Evolutionary conservation across 1,284 basidiomycete genomes (phyloP), one percentile per base, ranked within the genome.

Genomic region (Ustilago xerochloae): DNA sequence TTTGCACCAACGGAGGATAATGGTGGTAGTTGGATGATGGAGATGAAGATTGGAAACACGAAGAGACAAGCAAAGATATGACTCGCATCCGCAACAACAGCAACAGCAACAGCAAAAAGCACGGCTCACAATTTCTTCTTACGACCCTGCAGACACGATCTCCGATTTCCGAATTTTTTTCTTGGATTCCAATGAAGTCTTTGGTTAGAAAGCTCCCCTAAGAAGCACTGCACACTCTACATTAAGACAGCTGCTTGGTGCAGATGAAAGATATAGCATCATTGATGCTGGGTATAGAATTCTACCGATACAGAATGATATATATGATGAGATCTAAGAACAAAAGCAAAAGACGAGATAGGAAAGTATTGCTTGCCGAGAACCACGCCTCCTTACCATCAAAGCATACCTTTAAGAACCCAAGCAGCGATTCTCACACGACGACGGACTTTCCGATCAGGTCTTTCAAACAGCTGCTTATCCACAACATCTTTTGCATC

Each of bases 361-460:
- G 6, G 20, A 10, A 28, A 18, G 28, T 20, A 9, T 18, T 9
- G n/a, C n/a, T n/a, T n/a, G n/a, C n/a, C n/a, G n/a, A n/a, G n/a
- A n/a, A n/a, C n/a, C n/a, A n/a, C n/a, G n/a, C n/a, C n/a, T n/a
- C n/a, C n/a, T n/a, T n/a, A n/a, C n/a, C 7, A 22, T 71, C 58
- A 82, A 6, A 82, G 62, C 77, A 81, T 81, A 29, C 74, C 74
- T 45, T 75, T 75, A 10, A 84, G 58, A 15, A 82, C 64, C 50
- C 71, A 66, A 4, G 81, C 77, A 32, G 81, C 75, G 9, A 83
- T 41, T n/a, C 55, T 78, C 3, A 85, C 84, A 1, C 89, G 87
- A 81, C 88, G 87, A 38, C 91, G 88, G 20, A 97, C 92, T 35
- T 87, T 87, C 71, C 94, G 87, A 51, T 90, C 88, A 9, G 83